Evolutionary conservation across 179 eudicot species (phyloP), one percentile per base, ranked within the genome.

Genomic region (Corrigiola litoralis): DNA sequence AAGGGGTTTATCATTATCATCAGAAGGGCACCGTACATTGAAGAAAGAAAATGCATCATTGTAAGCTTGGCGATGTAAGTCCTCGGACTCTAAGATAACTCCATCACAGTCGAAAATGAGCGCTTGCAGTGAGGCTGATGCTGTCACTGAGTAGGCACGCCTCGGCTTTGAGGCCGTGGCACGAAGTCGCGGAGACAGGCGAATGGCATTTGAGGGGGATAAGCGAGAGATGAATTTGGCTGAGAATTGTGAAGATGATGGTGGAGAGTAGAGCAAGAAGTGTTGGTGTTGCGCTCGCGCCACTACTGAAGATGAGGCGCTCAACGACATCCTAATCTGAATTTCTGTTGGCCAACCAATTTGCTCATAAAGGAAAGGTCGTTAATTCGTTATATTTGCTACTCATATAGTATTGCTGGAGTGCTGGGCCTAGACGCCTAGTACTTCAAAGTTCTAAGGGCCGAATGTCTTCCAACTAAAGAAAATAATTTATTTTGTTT

Each of bases 81-180:
- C 84, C 66, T 94, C 99, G 0, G 99, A 94, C 69, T 94, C 99
- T 29, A 94, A 32, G 24, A 94, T 94, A 5, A 94, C 99, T 52
- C 99, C 99, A 23, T 94, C 97, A 72, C 97, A 94, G 65, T 94
- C 97, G 73, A 94, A 94, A 17, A 94, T 83, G 20, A 94, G 80
- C 5, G 96, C 97, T 37, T 82, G 40, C 17, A 94, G 58, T 0
- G 87, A 54, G 0, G 85, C 72, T 0, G 88, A 71, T 21, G 71
- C 81, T 8, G 81, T 51, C 20, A 79, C 66, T 5, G 58, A 49
- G 38, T 4, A 21, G 32, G 61, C 46, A 2, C 28, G 47, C 13
- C 65, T 68, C 31, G 67, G 67, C 20, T 58, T 69, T 6, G 1
- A 16, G 27, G 54, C 25, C 63, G 65, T 3, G 56, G 51, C 11